Base-by-base conservation (phyloP, 2,329 filamentous ascomycete species). In the Colletotrichum destructivum region DNA sequence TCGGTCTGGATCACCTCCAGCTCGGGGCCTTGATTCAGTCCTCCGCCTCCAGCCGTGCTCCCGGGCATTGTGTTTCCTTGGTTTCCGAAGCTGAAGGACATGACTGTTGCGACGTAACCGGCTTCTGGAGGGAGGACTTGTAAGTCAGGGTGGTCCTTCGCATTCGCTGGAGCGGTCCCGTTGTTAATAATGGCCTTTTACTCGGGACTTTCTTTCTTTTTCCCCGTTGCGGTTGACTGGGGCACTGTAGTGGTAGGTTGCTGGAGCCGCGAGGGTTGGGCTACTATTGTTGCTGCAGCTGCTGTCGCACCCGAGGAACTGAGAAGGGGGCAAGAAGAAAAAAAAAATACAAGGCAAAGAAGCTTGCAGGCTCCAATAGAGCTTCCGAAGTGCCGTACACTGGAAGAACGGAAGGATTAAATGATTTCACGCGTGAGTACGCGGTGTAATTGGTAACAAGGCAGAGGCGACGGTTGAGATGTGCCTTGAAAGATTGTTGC, bases 1-100 rank as follows among this genome's bases (percentile, higher is more conserved):
- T 98, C 94, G 75, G 95, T 96, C 80, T 92, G 90, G 76, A 98
- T 93, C 75, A 95, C 91, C 75, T 91, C 87, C 66, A 98, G 86
- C 78, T 94, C 91, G 61, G 89, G 86, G 52, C 93, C 93, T 79
- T 82, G 77, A 60, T 76, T 81, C 67, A 80, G 70, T 66, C 78
- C 78, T 66, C 82, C 85, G 73, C 81, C 80, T 71, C 81, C 83
- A 63, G 80, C 77, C 71, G 83, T 76, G 73, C 77, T 80, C 70
- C 82, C 83, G 73, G 82, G 80, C 79, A 84, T 81, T 79, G 81
- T 81, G 75, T 82, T 84, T 66, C 81, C 82, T 66, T 85, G 80
- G 76, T 82, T 87, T 73, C 81, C 84, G 80, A 91, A 91, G 80
- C 87, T 85, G 81, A 93, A 93, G 68, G 91, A 89, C 92, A 94